Conservation (phyloP, 148 eudicot genomes). For the Rhododendron ferrugineum region DNA sequence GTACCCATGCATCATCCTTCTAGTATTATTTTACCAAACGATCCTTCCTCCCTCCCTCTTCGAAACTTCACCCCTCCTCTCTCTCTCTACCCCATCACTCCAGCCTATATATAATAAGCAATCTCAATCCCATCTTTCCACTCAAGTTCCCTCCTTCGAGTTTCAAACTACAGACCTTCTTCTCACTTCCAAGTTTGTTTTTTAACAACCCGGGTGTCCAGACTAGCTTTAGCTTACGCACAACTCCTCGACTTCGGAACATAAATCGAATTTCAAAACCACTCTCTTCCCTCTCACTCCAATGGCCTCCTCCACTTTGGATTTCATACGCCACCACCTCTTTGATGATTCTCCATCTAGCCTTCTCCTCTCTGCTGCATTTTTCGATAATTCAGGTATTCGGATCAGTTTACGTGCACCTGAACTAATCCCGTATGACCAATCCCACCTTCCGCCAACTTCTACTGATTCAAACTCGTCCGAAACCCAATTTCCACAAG, state of each 20-base stretch:
- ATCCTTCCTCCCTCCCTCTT: not conserved
- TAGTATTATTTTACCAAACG: not conserved
- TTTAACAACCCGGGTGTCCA: not conserved
- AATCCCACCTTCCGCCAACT: not conserved
- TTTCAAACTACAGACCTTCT: not conserved
- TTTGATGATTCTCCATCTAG: constrained; percentile 17
- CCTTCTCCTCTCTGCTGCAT: not conserved
- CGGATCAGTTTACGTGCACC: not conserved
- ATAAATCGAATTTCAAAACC: not conserved
- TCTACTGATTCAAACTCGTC: not conserved
- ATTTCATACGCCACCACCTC: constrained; percentile 24
- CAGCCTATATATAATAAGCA: not conserved
- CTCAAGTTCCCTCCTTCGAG: not conserved
- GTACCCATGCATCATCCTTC: not conserved
- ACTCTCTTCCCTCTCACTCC: not conserved
- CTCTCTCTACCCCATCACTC: not conserved
- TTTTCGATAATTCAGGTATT: no score
- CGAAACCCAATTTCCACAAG: not conserved
- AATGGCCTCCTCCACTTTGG: not conserved
- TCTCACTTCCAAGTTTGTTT: not conserved
- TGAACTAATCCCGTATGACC: not conserved
- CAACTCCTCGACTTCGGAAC: not conserved
- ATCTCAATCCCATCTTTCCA: not conserved
- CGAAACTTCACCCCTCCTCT: not conserved
- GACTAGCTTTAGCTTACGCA: not conserved